These are phyloP conservation scores for Neurospora sp. DNA, from an alignment of 495 filamentous ascomycete genomes.

Conservation along the genomic window DNA sequence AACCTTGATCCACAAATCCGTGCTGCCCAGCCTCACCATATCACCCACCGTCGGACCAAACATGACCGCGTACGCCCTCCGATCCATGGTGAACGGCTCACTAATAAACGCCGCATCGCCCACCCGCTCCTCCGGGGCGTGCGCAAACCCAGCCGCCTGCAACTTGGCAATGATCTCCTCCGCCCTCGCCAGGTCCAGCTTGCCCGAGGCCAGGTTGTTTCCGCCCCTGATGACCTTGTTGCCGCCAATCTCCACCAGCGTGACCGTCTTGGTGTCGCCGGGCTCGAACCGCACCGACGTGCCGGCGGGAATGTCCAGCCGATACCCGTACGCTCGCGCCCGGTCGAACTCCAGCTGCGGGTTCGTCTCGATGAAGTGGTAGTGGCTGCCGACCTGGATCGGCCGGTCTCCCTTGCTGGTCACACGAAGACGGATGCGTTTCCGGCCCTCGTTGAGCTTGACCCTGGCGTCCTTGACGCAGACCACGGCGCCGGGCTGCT, in stretches of 20 bases:
- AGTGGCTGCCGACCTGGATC: slow-evolving; percentile 91
- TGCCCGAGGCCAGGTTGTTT: slow-evolving; percentile 66
- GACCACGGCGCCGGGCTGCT: slow-evolving; percentile 72
- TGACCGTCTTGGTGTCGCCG: slow-evolving; percentile 88
- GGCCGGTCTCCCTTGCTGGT: slow-evolving; percentile 86
- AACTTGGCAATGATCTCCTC: slow-evolving; percentile 60
- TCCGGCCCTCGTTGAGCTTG: slow-evolving; percentile 62
- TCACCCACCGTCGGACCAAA: slow-evolving; percentile 92
- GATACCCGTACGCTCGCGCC: slow-evolving; percentile 69
- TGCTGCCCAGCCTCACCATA: slow-evolving; percentile 67
- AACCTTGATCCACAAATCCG: slow-evolving; percentile 85
- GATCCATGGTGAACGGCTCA: slow-evolving; percentile 59
- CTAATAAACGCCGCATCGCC: slow-evolving; percentile 40
- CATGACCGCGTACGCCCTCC: slow-evolving; percentile 72
- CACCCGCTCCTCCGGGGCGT: slow-evolving; percentile 50
- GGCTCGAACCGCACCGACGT: slow-evolving; percentile 94
- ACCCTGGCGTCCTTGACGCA: slow-evolving; percentile 57
- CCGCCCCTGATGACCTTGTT: slow-evolving; percentile 75
- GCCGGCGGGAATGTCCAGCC: slow-evolving; percentile 83
- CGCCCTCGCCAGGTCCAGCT: slow-evolving; percentile 48
- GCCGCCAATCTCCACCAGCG: slow-evolving; percentile 82
- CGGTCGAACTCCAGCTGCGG: slow-evolving; percentile 87
- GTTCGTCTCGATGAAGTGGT: slow-evolving; percentile 93
- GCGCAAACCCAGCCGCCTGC: slow-evolving; percentile 63
- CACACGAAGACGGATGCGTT: slow-evolving; percentile 63